Evolutionary conservation across 2,329 filamentous ascomycete species (phyloP), one percentile per base, ranked within the genome.

Genomic region (Xylaria sp.): DNA sequence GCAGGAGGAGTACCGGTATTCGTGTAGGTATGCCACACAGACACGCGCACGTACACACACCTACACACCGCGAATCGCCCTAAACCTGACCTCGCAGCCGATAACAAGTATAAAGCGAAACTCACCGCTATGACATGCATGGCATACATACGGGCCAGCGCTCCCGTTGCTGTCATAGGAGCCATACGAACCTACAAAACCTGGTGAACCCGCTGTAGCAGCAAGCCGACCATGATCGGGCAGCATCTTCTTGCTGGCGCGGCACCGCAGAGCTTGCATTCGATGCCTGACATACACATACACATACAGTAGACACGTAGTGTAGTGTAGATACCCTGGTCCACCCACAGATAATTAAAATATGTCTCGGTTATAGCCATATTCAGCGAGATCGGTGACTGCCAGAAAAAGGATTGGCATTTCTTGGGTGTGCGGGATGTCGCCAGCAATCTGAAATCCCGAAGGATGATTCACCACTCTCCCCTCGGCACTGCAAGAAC

Each of bases 61-160:
- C 29, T 53, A 46, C 41, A 41, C 54, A 62, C 54, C 55, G 54
- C 47, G 48, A 60, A 54, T n/a, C 9, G 11, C 4, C 27, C 15
- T 40, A 35, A 37, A 41, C 33, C 53, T 62, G 41, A 57, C 49
- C 55, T 46, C 38, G 46, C 29, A 19, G 43, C 23, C 35, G 38
- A 54, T 58, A 23, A n/a, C 27, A 44, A 44, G 55, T 29, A 58
- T 29, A 44, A 44, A 44, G 41, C 54, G 38, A 64, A 65, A 59
- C 62, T 65, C 62, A 65, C 62, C 62, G 62, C 62, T 59, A 62
- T 65, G 59, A 59, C 48, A 6, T 62, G 58, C 62, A 55, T 62
- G 37, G 43, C 57, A 54, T 53, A 37, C 53, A 56, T 56, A 49
- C 58, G 46, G 33, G 55, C 40, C 43, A 48, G 44, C 55, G 46